Evolutionary conservation across 192 early-diverging fungal species (phyloP), one percentile per base, ranked within the genome.

Genomic region (Umbelopsis sp.): DNA sequence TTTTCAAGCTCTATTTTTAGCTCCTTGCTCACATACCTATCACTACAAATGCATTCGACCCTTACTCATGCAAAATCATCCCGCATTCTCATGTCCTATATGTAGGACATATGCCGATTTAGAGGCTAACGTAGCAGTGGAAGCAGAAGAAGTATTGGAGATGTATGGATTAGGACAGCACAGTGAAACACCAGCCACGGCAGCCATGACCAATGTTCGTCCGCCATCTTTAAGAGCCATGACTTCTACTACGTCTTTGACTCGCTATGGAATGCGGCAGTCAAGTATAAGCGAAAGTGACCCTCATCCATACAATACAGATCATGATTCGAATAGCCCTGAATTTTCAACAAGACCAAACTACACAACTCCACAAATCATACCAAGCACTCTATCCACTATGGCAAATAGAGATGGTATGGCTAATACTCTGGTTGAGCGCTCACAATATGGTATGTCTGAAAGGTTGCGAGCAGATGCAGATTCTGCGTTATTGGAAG

Each of bases 11-110:
- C 80, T 94, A 61, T 94, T 94, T 78, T 79, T 94, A 20, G 89
- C 92, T 7, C 91, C 93, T 10, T 94, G 93, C 80, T 90, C 88
- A 48, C 93, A 94, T 72, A 89, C 88, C 75, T 94, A 89, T 83
- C 93, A 94, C 75, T 94, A 91, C 80, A 91, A 91, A 78, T 93
- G 92, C 80, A 86, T 89, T 74, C 90, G 87, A 73, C 90, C 90
- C 9, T 75, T 94, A 25, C 58, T 77, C 6, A 73, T 91, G 55
- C 80, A 80, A 46, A 84, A 81, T 37, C 85, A 81, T 70, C 82
- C 83, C 0, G 80, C 83, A 20, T 94, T 94, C 81, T 87, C 82
- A 75, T 93, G 93, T 71, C 91, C 93, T 46, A 83, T 94, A 37
- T 94, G 92, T 82, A 84, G 93, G 46, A 90, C 90, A 37, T 92